phyloP scores from a whole-genome alignment of 1,284 basidiomycete species.

The Ustilago vetiveriae region DNA sequence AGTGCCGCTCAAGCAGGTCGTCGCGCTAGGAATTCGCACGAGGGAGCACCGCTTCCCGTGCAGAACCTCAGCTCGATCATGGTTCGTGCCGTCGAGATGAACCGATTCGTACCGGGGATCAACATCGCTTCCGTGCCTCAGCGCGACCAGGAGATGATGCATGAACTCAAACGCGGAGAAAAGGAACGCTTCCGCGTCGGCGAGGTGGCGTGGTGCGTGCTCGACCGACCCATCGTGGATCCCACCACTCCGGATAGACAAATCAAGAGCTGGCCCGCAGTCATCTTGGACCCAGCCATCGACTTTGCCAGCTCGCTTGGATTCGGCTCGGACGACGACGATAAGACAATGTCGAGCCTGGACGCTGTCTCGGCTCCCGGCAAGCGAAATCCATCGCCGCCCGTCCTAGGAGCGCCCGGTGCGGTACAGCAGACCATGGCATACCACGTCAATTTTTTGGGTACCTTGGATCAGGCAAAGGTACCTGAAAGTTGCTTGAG shows the following conservation, averaged over 20 bases:
- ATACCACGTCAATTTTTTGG: slow-evolving; percentile 45
- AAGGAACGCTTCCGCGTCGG: slow-evolving; percentile 49
- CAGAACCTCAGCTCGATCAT: slow-evolving; percentile 18
- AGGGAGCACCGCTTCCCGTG: slow-evolving; percentile 3
- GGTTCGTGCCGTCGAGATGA: slow-evolving; percentile 35
- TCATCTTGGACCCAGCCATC: slow-evolving; percentile 28
- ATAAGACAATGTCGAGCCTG: slow-evolving; percentile 21
- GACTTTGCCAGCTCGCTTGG: slow-evolving; percentile 12
- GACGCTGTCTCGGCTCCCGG: slow-evolving; percentile 21
- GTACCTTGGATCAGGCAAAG: slow-evolving; percentile 34
- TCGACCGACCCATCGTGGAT: slow-evolving; percentile 37
- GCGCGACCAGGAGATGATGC: slow-evolving; percentile 41
- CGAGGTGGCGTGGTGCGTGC: slow-evolving; percentile 45
- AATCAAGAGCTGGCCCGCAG: slow-evolving; percentile 42
- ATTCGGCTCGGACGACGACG: slow-evolving; percentile 6
- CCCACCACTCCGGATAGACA: slow-evolving; percentile 6
- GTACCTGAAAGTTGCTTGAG: slow-evolving; percentile 25
- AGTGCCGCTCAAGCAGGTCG: slow-evolving; percentile 12
- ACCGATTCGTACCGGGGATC: slow-evolving; percentile 37
- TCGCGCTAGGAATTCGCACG: slow-evolving; percentile 7
- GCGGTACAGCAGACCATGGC: slow-evolving; percentile 16
- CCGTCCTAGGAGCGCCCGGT: slow-evolving; percentile 1
- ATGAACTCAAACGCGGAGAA: slow-evolving; percentile 28
- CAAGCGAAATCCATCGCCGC: slow-evolving; percentile 13
- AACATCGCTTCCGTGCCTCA: slow-evolving; percentile 34